Conservation (phyloP, 2,329 filamentous ascomycete genomes). For the Sporothrix globosa region DNA sequence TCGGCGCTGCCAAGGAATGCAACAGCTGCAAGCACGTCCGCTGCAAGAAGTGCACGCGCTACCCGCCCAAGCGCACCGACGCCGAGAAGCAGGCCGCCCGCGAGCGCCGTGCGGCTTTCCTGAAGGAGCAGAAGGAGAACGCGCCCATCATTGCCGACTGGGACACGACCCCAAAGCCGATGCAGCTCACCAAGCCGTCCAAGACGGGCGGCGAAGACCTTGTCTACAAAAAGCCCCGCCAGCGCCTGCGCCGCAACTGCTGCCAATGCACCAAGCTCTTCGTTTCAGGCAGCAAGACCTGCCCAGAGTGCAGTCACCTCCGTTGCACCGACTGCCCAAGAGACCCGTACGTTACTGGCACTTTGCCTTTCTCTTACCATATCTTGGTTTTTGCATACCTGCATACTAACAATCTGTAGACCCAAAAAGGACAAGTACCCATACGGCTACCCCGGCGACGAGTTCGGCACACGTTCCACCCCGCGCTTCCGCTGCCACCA, state of each 20-base stretch:
- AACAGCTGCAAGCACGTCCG: conserved; percentile 75
- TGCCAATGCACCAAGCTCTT: conserved; percentile 73
- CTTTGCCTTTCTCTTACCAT: neutral
- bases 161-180: conserved; percentile 50
- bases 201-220: conserved; percentile 70
- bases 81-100: conserved; percentile 58
- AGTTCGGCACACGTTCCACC: conserved; percentile 55
- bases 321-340: conserved; percentile 81
- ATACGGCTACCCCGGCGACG: conserved; percentile 70
- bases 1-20: conserved; percentile 74
- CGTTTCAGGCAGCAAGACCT: conserved; percentile 61
- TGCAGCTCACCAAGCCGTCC: conserved; percentile 64
- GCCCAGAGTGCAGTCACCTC: conserved; percentile 68
- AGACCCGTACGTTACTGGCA: conserved; percentile 65
- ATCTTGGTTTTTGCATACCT: no score
- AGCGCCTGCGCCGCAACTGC: conserved; percentile 75
- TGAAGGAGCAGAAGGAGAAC: conserved; percentile 62
- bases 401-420: conserved; percentile 44
- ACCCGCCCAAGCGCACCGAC: conserved; percentile 68
- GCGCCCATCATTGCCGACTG: conserved; percentile 57
- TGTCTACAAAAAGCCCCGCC: conserved; percentile 70
- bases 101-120: conserved; percentile 53
- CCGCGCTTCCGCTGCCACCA: conserved; percentile 63
- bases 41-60: conserved; percentile 78
- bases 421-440: conserved; percentile 71